These are phyloP conservation scores for Fusarium tuaranense DNA, from an alignment of 2,329 filamentous ascomycete genomes.

Conservation along the genomic window DNA sequence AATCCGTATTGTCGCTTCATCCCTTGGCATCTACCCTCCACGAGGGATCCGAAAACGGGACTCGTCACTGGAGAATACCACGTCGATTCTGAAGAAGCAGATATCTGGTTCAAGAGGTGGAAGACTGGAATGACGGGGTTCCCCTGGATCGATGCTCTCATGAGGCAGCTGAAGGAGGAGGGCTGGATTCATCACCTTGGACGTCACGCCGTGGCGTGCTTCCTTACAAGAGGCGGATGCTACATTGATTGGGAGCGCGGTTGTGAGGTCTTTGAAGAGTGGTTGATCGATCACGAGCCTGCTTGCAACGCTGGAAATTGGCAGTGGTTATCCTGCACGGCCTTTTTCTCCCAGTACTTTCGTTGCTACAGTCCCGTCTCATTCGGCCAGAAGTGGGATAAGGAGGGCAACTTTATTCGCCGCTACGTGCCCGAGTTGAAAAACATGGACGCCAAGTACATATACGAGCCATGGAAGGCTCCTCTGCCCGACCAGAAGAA, in stretches of 20 bases:
- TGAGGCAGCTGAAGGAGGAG: slow-evolving; percentile 78
- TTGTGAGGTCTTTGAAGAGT: slow-evolving; percentile 82
- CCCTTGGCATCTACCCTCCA: slow-evolving; percentile 80
- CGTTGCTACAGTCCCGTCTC: slow-evolving; percentile 77
- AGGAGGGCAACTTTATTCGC: slow-evolving; percentile 72
- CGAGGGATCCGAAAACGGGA: slow-evolving; percentile 57
- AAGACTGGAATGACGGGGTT: slow-evolving; percentile 77
- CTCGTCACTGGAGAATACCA: slow-evolving; percentile 70
- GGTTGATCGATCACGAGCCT: slow-evolving; percentile 79
- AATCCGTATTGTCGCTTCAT: slow-evolving; percentile 80
- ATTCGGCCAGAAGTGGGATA: slow-evolving; percentile 83
- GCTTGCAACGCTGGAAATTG: slow-evolving; percentile 82
- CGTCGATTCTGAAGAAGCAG: slow-evolving; percentile 71
- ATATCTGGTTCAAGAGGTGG: slow-evolving; percentile 77
- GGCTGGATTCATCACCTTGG: slow-evolving; percentile 87
- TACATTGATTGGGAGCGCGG: slow-evolving; percentile 85
- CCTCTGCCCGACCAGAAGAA: slow-evolving; percentile 75
- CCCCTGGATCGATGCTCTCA: slow-evolving; percentile 84
- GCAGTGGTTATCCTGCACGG: slow-evolving; percentile 82
- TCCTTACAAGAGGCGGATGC: slow-evolving; percentile 82
- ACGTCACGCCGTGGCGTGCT: slow-evolving; percentile 82
- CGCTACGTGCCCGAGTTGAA: slow-evolving; percentile 76
- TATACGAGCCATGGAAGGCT: slow-evolving; percentile 85
- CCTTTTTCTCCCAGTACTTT: slow-evolving; percentile 80
- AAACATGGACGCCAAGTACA: slow-evolving; percentile 73